Percentiles rank a stretch among this genome's conserved stretches.
These are phyloP conservation scores for Macrophomina pseudophaseolina DNA, from an alignment of 2,329 filamentous ascomycete genomes.

Conservation along the genomic window DNA sequence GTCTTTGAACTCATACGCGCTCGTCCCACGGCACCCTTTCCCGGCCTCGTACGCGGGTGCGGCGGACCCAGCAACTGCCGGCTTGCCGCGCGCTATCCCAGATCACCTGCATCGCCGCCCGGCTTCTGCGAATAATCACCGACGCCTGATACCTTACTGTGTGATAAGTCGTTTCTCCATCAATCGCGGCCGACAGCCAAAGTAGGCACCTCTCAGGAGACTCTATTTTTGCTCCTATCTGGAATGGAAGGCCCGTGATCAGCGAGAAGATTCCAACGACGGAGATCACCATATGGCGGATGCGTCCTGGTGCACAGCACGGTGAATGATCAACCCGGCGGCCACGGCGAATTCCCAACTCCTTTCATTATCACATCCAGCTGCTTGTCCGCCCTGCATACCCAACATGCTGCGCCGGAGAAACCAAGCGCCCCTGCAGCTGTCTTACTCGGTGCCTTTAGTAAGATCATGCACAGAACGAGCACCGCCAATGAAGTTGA, in stretches of 20 bases:
- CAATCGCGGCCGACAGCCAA: not conserved
- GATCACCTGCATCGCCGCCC: not conserved
- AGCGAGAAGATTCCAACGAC: slow-evolving; percentile 9
- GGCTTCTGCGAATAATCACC: not conserved
- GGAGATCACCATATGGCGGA: slow-evolving; percentile 10
- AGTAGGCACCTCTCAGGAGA: slow-evolving; percentile 13
- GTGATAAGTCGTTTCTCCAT: not conserved
- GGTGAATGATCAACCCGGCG: slow-evolving; percentile 13
- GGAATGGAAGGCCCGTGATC: slow-evolving; percentile 2
- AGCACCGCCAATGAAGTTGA: not conserved
- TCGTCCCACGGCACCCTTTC: not conserved
- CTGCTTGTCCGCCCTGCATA: not conserved
- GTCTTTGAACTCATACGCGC: too few relatives aligned
- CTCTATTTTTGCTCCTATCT: slow-evolving; percentile 20
- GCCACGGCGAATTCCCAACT: slow-evolving; percentile 11
- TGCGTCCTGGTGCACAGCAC: slow-evolving; percentile 19
- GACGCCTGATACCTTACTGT: not conserved
- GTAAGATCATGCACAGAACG: not conserved
- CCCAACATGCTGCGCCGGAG: not conserved
- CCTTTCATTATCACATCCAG: slow-evolving; percentile 4
- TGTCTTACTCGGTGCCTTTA: not conserved
- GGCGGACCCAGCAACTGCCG: not conserved
- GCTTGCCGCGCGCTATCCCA: not conserved
- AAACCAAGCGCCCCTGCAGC: not conserved
- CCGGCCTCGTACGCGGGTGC: not conserved